These are phyloP conservation scores for Solanum rostratum DNA, from an alignment of 257 asterid genomes.

Conservation along the genomic window DNA sequence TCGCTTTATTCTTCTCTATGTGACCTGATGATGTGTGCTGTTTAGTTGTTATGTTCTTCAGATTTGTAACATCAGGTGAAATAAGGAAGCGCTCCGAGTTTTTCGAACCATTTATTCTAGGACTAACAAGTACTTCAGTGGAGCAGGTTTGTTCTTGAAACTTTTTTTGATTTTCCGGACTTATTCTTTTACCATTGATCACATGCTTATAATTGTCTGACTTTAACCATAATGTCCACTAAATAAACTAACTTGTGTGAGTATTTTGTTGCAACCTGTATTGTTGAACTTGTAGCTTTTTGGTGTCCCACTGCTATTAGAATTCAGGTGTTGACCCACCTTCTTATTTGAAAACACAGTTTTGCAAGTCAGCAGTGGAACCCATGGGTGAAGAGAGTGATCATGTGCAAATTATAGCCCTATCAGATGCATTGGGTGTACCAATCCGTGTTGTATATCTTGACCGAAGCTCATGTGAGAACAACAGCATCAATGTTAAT, in stretches of 20 bases:
- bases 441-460: conserved; percentile 84
- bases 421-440: conserved; percentile 89
- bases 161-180: not conserved
- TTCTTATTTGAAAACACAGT: conserved; percentile 27
- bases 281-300: not conserved
- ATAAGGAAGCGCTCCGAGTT: conserved; percentile 81
- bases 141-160: conserved; percentile 56
- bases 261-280: not conserved
- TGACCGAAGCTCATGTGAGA: conserved; percentile 75
- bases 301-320: not conserved
- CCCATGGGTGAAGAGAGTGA: conserved; percentile 99
- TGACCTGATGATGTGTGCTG: not conserved
- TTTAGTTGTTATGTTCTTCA: conserved; percentile 92
- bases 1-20: not conserved
- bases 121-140: conserved; percentile 51
- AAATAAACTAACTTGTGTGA: not conserved
- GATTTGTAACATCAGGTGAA: conserved; percentile 94
- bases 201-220: not conserved
- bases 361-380: conserved; percentile 97
- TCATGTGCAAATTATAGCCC: conserved; percentile 88
- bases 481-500: conserved; percentile 66
- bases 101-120: conserved; percentile 84
- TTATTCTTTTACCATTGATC: not conserved
- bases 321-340: not conserved
- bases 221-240: not conserved